Evolutionary conservation across 257 asterid genomes (phyloP), one percentile per base, ranked within the genome.

Genomic region (Cordia subcordata): DNA sequence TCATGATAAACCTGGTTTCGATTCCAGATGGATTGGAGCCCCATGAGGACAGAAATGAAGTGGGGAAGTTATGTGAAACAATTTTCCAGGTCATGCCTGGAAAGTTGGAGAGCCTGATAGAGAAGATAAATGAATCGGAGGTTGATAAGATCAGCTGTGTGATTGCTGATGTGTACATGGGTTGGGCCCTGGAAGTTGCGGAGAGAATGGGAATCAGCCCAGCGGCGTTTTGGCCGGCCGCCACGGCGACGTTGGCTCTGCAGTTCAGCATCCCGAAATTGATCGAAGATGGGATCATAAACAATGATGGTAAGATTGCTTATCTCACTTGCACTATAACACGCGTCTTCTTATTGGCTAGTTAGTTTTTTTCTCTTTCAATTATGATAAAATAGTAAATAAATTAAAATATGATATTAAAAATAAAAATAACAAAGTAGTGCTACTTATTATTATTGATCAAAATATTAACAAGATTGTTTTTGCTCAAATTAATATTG

Each of bases 1-100:
- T 72, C 33, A 54, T 47, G 44, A 60, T 88, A 13, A 44, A 42
- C 8, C 35, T 85, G 64, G 86, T 65, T 39, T 70, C 90, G 0
- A 32, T 88, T 46, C 94, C 90, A 5, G 94, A 87, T 63, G 96
- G 96, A 3, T 13, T 85, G 23, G 87, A 66, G 33, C 58, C 84
- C 0, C 37, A 68, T 64, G 96, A 82, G 63, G 89, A 87, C 49
- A 68, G 94, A 53, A 77, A 73, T 22, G 81, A 81, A 47, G 50
- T 77, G 0, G 77, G 72, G 11, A 75, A 63, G 70, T 35, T 79
- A 14, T 4, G 66, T 0, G 59, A 57, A 21, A 37, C 81, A 4
- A 53, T 83, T 13, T 19, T 40, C 18, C 32, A 59, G 66, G 65
- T 27, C 53, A 74, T 83, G 80, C 89, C 94, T 19, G 64, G n/a